Base-by-base conservation (phyloP, 257 asterid species). In the Solanum microdontum region DNA sequence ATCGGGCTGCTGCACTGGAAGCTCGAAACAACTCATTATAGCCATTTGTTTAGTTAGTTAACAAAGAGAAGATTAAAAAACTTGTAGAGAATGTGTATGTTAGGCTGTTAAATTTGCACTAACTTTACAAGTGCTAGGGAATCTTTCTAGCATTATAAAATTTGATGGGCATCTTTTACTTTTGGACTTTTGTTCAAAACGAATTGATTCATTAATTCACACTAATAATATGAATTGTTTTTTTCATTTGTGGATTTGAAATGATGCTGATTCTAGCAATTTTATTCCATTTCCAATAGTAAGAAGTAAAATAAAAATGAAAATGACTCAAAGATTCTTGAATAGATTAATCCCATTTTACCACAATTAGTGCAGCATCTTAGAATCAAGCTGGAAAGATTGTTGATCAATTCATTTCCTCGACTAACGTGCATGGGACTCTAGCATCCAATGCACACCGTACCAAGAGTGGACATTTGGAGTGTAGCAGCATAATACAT, bases 1-100 rank as follows among this genome's bases (percentile, higher is more conserved):
- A 68, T 88, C 83, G 23, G 86, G 89, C 30, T 73, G 87, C 58
- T 73, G 39, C 68, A 48, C 89, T 66, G 73, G 91, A 79, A 3
- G 87, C 91, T 45, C 64, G 87, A 74, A 89, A 68, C 87, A 74
- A 11, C 45, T 28, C 40, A 80, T 90, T 24, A 88, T 17, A 2
- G 89, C 91, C 92, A 89, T 84, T 26, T 11, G 6, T 19, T 75
- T 75, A 11, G n/a, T 39, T 76, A 37, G 12, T 76, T n/a, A 12
- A 30, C 58, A 23, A 36, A 75, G 32, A 21, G 33, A 37, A 33
- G 7, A 5, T 34, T 34, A 1, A 40, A 33, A 1, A 40, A 33
- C 24, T 74, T 21, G 51, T n/a, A 34, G 5, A 21, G 82, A 21
- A 40, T 24, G 58, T 77, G 58, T 80, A 11, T 45, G 15, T 2